Conservation (phyloP, 2,329 filamentous ascomycete species). For the Proliferodiscus dingleyae region DNA sequence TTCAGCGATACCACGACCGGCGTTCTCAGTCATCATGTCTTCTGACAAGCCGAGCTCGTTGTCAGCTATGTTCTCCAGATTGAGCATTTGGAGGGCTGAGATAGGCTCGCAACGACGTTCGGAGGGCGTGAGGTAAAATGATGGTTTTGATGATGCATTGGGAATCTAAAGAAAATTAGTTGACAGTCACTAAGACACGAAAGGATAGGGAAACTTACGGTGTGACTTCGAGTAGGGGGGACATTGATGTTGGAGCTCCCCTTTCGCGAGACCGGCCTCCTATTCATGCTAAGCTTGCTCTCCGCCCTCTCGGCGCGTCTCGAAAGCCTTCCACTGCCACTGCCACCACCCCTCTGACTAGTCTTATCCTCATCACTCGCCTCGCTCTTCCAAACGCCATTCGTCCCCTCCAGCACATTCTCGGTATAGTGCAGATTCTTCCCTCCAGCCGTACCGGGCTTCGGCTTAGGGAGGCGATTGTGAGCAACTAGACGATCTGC, state of each 20-base stretch:
- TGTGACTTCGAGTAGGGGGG: constrained; percentile 22
- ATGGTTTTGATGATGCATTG: constrained; percentile 21
- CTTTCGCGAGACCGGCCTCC: constrained; percentile 32
- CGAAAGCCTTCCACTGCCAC: constrained; percentile 36
- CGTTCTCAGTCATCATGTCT: constrained; percentile 88
- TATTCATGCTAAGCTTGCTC: constrained; percentile 33
- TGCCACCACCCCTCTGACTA: constrained; percentile 31
- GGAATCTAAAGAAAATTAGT: background rate
- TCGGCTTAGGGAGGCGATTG: constrained; percentile 59
- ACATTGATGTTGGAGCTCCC: constrained; percentile 25
- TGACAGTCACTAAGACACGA: background rate
- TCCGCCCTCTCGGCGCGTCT: constrained; percentile 28
- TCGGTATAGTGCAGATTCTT: constrained; percentile 91
- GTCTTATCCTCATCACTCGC: constrained; percentile 39
- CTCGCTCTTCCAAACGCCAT: constrained; percentile 63
- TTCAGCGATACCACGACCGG: constrained; percentile 82
- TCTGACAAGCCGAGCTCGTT: constrained; percentile 79
- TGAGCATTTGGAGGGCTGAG: constrained; percentile 79
- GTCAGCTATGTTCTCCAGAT: constrained; percentile 85
- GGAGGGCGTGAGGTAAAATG: constrained; percentile 49
- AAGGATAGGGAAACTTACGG: constrained; percentile 19
- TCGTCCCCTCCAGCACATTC: constrained; percentile 72
- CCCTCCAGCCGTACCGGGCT: constrained; percentile 68
- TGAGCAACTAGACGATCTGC: constrained; percentile 86
- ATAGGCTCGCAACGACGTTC: constrained; percentile 57